Percentiles rank a stretch among this genome's conserved stretches.
Evolutionary conservation across 2,329 filamentous ascomycete species (phyloP).

Genomic region (Boeremia lycopersici): DNA sequence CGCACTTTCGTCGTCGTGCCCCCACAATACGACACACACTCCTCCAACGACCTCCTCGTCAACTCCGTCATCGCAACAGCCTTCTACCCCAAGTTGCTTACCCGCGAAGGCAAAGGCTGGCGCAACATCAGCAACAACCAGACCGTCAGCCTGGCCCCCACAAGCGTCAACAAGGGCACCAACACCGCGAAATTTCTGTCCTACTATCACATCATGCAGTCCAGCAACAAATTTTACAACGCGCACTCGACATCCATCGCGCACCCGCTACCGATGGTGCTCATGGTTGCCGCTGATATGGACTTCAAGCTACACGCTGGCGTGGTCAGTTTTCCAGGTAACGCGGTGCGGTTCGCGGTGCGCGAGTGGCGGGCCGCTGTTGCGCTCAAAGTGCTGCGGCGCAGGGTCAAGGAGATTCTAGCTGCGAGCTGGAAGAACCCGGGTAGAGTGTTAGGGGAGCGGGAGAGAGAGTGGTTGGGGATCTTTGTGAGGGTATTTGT

Average conservation of each 20-base stretch:
- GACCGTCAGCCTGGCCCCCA: constrained; percentile 82
- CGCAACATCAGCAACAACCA: constrained; percentile 95
- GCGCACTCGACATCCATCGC: constrained; percentile 74
- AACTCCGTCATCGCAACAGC: constrained; percentile 88
- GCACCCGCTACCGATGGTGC: constrained; percentile 71
- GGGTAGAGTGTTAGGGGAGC: constrained; percentile 46
- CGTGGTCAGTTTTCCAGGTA: constrained; percentile 84
- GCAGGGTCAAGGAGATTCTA: constrained; percentile 76
- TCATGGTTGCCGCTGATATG: constrained; percentile 82
- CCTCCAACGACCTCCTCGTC: constrained; percentile 78
- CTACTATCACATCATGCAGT: constrained; percentile 98
- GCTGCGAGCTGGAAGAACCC: constrained; percentile 69
- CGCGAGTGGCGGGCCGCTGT: constrained; percentile 90
- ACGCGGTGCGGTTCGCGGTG: constrained; percentile 81
- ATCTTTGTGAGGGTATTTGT: constrained; percentile 40
- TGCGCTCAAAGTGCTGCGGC: constrained; percentile 81
- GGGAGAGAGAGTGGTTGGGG: constrained; percentile 52
- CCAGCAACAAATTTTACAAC: constrained; percentile 79
- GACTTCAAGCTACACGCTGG: constrained; percentile 91
- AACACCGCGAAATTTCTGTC: constrained; percentile 76
- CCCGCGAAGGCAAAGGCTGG: constrained; percentile 83
- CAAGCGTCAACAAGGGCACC: constrained; percentile 79
- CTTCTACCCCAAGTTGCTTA: constrained; percentile 92
- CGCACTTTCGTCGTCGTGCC: constrained; percentile 86
- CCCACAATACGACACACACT: constrained; percentile 73